Base-by-base conservation (phyloP, 805 yeast species). In the Candida ovalis region DNA sequence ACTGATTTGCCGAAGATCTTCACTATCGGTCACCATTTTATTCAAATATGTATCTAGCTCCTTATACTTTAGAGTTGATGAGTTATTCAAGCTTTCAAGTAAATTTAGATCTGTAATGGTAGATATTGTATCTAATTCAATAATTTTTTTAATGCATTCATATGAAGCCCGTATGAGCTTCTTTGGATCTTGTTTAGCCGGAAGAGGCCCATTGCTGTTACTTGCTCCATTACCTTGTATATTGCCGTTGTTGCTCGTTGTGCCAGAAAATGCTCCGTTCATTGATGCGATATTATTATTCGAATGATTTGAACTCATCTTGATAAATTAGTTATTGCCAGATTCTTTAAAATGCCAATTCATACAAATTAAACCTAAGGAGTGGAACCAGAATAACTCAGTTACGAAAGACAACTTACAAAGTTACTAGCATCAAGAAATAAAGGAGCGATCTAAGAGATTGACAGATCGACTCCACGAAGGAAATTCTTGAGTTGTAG, bases 11-110 rank as follows among this genome's bases (percentile, higher is more conserved):
- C 45, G 46, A 10, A 56, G 40, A 3, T 35, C 44, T 2, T 27
- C 46, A 28, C 59, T 52, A 35, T 58, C 61, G 38, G 36, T 35
- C 40, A 49, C 52, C 21, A 51, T 51, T 50, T 53, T 47, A 47
- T 63, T 62, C 33, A 66, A 51, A 47, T 76, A 75, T 4, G 62
- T 64, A 40, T 78, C 84, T 28, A 79, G 61, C 28, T 64, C 68
- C 43, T 72, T 70, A 45, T 77, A 79, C 55, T 76, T 77, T 51
- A 80, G 63, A 0, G 82, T 75, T 42, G 81, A 77, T 45, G 78
- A 72, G n/a, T 84, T 81, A 57, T 82, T 82, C 48, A 79, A 62
- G 52, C 80, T 77, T 47, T 78, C 78, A 28, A 81, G 53, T 13
- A 78, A 61, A 53, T 74, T 77, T 56, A 82, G 64, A 51, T 80